Conservation (phyloP, 495 filamentous ascomycete genomes). For the Cryomyces minteri region DNA sequence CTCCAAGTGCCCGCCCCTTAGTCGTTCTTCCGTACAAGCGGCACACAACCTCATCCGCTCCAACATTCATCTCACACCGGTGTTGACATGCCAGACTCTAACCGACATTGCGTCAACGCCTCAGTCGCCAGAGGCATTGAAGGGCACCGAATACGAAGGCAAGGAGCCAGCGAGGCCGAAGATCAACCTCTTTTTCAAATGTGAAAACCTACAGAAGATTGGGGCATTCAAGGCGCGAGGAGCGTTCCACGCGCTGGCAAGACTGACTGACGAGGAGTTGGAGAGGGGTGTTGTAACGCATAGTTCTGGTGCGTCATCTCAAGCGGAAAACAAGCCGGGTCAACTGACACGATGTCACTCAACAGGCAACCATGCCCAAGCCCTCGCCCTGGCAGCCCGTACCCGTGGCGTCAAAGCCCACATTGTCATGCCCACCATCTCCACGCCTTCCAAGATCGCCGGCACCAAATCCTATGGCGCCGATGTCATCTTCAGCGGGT, state of each 20-base stretch:
- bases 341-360: not conserved
- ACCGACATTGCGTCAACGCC: slow-evolving; percentile 56
- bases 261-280: slow-evolving; percentile 46
- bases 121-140: slow-evolving; percentile 30
- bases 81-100: slow-evolving; percentile 60
- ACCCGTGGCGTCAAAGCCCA: slow-evolving; percentile 46
- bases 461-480: slow-evolving; percentile 62
- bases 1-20: slow-evolving; percentile 37
- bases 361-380: slow-evolving; percentile 87
- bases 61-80: slow-evolving; percentile 68
- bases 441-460: slow-evolving; percentile 68
- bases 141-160: slow-evolving; percentile 38
- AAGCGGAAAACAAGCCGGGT: not conserved
- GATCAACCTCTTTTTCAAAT: slow-evolving; percentile 82
- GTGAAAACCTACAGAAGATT: slow-evolving; percentile 80
- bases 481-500: slow-evolving; percentile 64
- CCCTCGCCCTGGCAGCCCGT: slow-evolving; percentile 69
- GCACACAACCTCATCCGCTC: slow-evolving; percentile 56
- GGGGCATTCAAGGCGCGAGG: slow-evolving; percentile 90
- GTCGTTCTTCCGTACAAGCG: slow-evolving; percentile 42
- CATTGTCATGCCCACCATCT: slow-evolving; percentile 83
- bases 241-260: slow-evolving; percentile 70
- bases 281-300: slow-evolving; percentile 75
- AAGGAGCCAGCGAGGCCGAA: slow-evolving; percentile 39
- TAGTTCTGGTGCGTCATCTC: slow-evolving; percentile 45